Conservation (phyloP, 1,284 basidiomycete species). For the Ustilago tritici region DNA sequence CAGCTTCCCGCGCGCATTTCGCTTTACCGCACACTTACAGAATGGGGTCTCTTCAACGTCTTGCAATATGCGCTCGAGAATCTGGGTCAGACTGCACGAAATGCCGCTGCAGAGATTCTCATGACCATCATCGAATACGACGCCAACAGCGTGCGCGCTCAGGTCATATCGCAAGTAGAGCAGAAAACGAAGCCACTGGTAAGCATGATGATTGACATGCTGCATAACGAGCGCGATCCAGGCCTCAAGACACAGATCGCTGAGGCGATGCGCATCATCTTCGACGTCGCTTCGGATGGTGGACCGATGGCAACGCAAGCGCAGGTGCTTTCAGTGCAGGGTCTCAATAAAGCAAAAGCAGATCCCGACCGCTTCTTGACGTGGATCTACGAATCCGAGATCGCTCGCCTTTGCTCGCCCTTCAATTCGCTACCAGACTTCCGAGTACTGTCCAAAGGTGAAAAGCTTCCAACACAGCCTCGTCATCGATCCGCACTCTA, state of each 20-base stretch:
- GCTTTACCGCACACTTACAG: conserved; percentile 89
- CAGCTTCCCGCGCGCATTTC: conserved; percentile 86
- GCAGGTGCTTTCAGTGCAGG: conserved; percentile 63
- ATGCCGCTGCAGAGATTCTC: conserved; percentile 88
- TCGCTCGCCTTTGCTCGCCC: conserved; percentile 82
- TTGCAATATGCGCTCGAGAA: conserved; percentile 79
- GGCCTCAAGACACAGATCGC: conserved; percentile 91
- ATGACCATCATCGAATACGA: conserved; percentile 91
- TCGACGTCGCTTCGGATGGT: conserved; percentile 75
- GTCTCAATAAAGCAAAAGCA: conserved; percentile 76
- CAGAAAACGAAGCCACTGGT: conserved; percentile 46
- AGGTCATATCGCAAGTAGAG: conserved; percentile 83
- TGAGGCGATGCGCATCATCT: conserved; percentile 85
- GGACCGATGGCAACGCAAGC: conserved; percentile 69
- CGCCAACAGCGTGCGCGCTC: conserved; percentile 83
- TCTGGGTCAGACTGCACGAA: conserved; percentile 75
- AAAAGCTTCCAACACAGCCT: conserved; percentile 33
- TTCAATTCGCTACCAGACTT: conserved; percentile 82
- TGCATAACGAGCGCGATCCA: conserved; percentile 79
- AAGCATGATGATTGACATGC: conserved; percentile 74
- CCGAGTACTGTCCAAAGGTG: conserved; percentile 53
- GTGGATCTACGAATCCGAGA: conserved; percentile 86
- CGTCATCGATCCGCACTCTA: conserved; percentile 61
- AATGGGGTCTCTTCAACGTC: conserved; percentile 87
- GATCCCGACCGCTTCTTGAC: conserved; percentile 89